Evolutionary conservation across 2,329 filamentous ascomycete species (phyloP), one percentile per base, ranked within the genome.

Genomic region (Colletotrichum ledebouriae): DNA sequence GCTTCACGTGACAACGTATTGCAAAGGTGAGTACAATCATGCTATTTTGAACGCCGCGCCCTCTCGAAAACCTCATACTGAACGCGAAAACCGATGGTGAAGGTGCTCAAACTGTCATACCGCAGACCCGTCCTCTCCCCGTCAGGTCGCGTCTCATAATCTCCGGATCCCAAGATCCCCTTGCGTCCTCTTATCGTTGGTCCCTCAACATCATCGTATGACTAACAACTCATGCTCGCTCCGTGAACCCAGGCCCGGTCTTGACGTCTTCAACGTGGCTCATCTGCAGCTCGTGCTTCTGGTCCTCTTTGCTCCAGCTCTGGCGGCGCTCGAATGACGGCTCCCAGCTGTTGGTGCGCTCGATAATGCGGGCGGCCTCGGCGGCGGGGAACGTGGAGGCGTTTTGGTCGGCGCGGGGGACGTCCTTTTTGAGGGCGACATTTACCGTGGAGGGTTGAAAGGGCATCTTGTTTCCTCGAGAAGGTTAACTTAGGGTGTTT

Each of bases 221-320:
- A 29, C 17, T 17, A 17, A 4, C 9, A 3, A 12, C 17, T 59
- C 15, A 59, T 25, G 59, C 55, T 39, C 76, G 72, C 78, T 85
- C 83, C 37, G 76, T 81, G 64, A 85, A 85, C 0, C 83, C 83
- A 7, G 79, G 77, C 2, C 77, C 78, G 1, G 76, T 75, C 73
- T 77, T 73, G 64, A 78, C 77, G 39, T 73, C 74, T 2, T 73
- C 76, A 34, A 84, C 78, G 63, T 74, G 77, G 53, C 75, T 77
- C 83, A 86, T 84, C 72, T 86, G 84, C 76, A 85, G 73, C 61
- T 77, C 77, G 70, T 82, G 85, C 76, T 86, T 87, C 75, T 81
- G 81, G 74, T 87, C 86, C 76, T 89, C 83, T 41, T 79, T 78
- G 73, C 79, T 83, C 80, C 83, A 89, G 77, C 85, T 86, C 74